Evolutionary conservation across 2,329 filamentous ascomycete genomes (phyloP), one percentile per base, ranked within the genome.

Genomic region (Aspergillus versicolor): DNA sequence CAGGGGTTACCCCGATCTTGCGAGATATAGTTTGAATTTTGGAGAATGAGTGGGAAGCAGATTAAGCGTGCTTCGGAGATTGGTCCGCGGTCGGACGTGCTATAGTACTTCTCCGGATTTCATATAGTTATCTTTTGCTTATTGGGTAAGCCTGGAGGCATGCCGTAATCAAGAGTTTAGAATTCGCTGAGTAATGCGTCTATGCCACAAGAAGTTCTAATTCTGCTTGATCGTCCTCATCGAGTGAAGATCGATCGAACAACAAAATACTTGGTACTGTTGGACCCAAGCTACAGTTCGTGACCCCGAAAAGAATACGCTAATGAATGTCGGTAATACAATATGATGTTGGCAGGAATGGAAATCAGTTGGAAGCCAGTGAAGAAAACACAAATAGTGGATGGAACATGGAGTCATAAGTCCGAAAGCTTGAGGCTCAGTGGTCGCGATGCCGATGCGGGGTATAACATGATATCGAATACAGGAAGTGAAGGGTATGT

Each of bases 361-460:
- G 8, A 48, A 22, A 34, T n/a, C 21, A 48, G 34, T 30, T 30
- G 27, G 27, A 30, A 9, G 27, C 9, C 27, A 30, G 9, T 11
- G 27, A 9, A 8, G 24, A 27, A 27, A 27, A 27, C 7, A 7
- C 7, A 27, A 27, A 8, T 27, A 30, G 27, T 37, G n/a, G 13
- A 8, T n/a, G 5, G 13, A 37, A n/a, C 9, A 32, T 12, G 22
- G 13, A 17, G 42, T 41, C 13, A 34, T 24, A 13, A 17, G 11
- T 12, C 5, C 15, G 8, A 40, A 19, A 17, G n/a, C 21, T 6
- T 12, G 13, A 40, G 21, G 12, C 37, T 17, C 32, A 52, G 34
- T 38, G 43, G 41, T 37, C 47, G 37, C 52, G 49, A 48, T 46
- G 34, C 52, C 52, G 22, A 53, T 53, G 51, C 51, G 51, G 51